Base-by-base conservation (phyloP, 2,329 filamentous ascomycete species). In the Stagonosporopsis tanaceti region DNA sequence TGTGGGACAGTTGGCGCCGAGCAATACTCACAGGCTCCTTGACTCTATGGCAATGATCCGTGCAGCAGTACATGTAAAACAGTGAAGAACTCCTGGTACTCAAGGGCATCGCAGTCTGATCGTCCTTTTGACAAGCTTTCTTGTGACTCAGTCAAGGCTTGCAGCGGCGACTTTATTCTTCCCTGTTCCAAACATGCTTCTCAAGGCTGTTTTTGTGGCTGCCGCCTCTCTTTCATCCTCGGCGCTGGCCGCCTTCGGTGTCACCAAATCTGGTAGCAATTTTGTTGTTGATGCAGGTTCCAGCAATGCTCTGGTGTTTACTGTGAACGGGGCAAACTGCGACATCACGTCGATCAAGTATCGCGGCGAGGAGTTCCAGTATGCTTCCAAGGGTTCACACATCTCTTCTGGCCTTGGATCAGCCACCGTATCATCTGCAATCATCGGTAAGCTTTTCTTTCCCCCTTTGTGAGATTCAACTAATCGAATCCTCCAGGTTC, bases 291-390 rank as follows among this genome's bases (percentile, higher is more conserved):
- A 77, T 55, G 69, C 74, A 3, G 75, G 73, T 2, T 70, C 73
- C 0, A 57, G 63, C 24, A 72, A 76, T 41, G 20, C 70, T 6
- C 59, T 77, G n/a, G 61, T 69, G 8, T 66, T 77, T 17, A 73
- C 71, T 7, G 72, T 77, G 14, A 68, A 72, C 28, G 60, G 80
- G 44, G 78, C 77, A 15, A 87, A 77, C 69, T 88, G 87, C 63
- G 87, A 89, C 63, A 86, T 89, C 70, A 87, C 81, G 14, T 88
- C 86, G 0, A 84, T 89, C 70, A 81, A 82, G 51, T 89, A 82
- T 68, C 82, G 84, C 24, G 83, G 84, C 57, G 79, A 80, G 40
- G 84, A 89, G 68, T 80, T 87, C 7, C 87, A 89, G 71, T 84
- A 85, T 63, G 60, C 74, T 6, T 71, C 73, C 44, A 80, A 79